These are phyloP conservation scores for Meyerozyma elateridarum DNA, from an alignment of 1,139 yeast species.

Conservation along the genomic window DNA sequence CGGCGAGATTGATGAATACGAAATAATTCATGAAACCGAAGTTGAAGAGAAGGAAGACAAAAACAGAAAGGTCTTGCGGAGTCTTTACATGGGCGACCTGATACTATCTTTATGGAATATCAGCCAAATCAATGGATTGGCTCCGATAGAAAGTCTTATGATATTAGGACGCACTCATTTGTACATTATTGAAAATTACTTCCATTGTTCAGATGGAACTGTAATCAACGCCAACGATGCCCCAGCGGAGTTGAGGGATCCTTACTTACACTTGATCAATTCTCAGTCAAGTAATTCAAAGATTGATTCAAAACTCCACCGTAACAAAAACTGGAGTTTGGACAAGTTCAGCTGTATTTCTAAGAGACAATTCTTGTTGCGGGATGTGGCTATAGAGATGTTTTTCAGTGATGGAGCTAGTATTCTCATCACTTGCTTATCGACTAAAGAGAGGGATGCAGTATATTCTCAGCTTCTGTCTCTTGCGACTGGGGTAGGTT, in stretches of 20 bases:
- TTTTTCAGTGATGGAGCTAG: constrained; percentile 72
- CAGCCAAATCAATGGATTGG: constrained; percentile 67
- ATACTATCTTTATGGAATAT: constrained; percentile 71
- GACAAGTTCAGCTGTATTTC: constrained; percentile 57
- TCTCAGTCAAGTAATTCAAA: constrained; percentile 25
- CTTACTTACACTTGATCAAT: constrained; percentile 56
- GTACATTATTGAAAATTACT: constrained; percentile 67
- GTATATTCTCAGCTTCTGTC: constrained; percentile 46
- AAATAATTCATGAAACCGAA: constrained; percentile 19
- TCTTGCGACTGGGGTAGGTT: constrained; percentile 42
- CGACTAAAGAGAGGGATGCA: constrained; percentile 48
- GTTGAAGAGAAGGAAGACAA: constrained; percentile 50
- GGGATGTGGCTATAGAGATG: constrained; percentile 77
- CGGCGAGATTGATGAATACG: constrained; percentile 41
- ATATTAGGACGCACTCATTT: constrained; percentile 61
- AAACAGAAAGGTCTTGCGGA: constrained; percentile 66
- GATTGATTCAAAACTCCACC: constrained; percentile 30
- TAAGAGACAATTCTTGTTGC: constrained; percentile 64
- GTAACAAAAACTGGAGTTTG: constrained; percentile 52
- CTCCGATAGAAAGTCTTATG: constrained; percentile 67
- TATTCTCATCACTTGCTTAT: constrained; percentile 53
- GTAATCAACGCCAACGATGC: constrained; percentile 69
- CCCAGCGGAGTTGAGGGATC: constrained; percentile 56
- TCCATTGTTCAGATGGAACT: constrained; percentile 53
- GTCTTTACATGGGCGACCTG: constrained; percentile 66